Conservation (phyloP, 2,329 filamentous ascomycete species). For the Hirsutella thompsonii region DNA sequence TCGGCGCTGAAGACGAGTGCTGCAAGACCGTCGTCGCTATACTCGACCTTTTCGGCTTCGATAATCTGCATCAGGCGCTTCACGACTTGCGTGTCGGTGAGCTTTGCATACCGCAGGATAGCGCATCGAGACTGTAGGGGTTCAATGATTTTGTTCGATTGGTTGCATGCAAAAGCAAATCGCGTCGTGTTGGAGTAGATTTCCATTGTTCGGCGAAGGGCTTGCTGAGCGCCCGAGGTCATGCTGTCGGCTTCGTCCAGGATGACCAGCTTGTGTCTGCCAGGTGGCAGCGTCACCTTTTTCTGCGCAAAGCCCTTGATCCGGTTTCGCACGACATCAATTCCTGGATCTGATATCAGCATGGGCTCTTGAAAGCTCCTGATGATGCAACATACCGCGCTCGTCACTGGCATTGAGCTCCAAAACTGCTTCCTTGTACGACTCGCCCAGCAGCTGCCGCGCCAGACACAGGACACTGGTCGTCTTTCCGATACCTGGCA, state of each 20-base stretch:
- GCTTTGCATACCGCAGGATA: constrained; percentile 81
- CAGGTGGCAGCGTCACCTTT: constrained; percentile 86
- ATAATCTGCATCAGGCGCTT: constrained; percentile 86
- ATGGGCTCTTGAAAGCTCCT: too few relatives aligned
- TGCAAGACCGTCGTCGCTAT: constrained; percentile 85
- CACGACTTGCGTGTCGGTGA: constrained; percentile 87
- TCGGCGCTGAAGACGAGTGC: constrained; percentile 96
- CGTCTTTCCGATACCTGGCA: constrained; percentile 98
- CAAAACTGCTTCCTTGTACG: constrained; percentile 94
- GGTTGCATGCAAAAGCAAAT: constrained; percentile 97
- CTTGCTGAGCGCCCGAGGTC: constrained; percentile 94
- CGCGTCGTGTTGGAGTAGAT: constrained; percentile 94
- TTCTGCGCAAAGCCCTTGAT: constrained; percentile 99
- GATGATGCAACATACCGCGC: constrained; percentile 43
- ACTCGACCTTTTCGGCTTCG: constrained; percentile 79
- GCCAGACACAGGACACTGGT: constrained; percentile 90
- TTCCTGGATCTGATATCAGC: constrained; percentile 38
- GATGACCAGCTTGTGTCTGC: constrained; percentile 91
- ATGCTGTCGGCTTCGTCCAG: constrained; percentile 97
- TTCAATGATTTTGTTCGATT: constrained; percentile 98
- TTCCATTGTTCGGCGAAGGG: constrained; percentile 91
- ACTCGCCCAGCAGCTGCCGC: constrained; percentile 76
- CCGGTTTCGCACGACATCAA: constrained; percentile 91
- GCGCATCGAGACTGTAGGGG: constrained; percentile 95
- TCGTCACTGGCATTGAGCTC: constrained; percentile 96